Evolutionary conservation across 331 rosid species (phyloP), one percentile per base, ranked within the genome.

Genomic region (Erythrophleum ivorense): DNA sequence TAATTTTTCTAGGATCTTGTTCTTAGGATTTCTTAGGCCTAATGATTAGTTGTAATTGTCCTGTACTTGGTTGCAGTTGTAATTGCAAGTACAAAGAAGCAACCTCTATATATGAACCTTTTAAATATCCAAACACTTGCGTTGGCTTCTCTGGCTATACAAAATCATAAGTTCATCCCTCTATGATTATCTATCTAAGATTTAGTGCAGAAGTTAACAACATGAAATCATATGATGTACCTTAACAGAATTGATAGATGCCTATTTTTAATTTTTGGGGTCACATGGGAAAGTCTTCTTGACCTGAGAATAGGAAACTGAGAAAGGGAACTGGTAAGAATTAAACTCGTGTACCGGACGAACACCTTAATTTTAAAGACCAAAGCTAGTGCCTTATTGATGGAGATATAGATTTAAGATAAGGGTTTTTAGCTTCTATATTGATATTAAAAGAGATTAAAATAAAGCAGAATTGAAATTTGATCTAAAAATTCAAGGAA

Each of bases 21-120:
- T 69, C 75, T 62, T 40, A n/a, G 34, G 77, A 67, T 45, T 69
- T 69, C 18, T 6, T 21, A 69, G 73, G 71, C 78, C 50, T 67
- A 38, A 40, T n/a, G 19, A 45, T 64, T 46, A 67, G 5, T 24
- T 33, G 43, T 63, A 14, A 63, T 33, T 63, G 70, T 63, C 33
- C 46, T 34, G 11, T 9, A 38, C 14, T 49, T 74, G 73, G 19
- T 69, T 69, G 55, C 74, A 69, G 55, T 69, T 45, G 38, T 69
- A 69, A 21, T 58, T 36, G 62, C 52, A 74, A 38, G 58, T 63
- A 55, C 18, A 16, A 71, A 80, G 67, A 67, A 70, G 41, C 64
- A 80, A 71, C 24, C 76, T 57, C 49, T 48, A 55, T 33, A 7
- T 41, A 12, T 50, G 14, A 65, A 58, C 54, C 73, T 57, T 68